phyloP scores from a whole-genome alignment of 2,329 filamentous ascomycete genomes.

The Raffaelea ambrosiae region DNA sequence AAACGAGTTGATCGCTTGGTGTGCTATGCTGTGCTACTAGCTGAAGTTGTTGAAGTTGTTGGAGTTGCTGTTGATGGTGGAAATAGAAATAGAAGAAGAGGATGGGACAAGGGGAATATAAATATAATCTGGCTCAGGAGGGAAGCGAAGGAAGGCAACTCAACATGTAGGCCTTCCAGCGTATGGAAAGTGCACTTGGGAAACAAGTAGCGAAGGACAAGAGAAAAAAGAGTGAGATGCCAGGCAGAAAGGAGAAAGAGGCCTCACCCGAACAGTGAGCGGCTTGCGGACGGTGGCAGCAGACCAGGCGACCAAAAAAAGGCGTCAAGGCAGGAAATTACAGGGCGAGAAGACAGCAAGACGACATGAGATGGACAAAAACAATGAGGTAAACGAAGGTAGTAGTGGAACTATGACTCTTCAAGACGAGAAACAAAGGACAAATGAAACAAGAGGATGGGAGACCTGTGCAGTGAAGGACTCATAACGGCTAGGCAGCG shows the following conservation, averaged over 20 bases:
- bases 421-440: constrained; percentile 10
- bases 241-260: too few relatives aligned
- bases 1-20: too few relatives aligned
- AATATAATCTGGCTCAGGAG: constrained; percentile 7
- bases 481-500: constrained; percentile 15
- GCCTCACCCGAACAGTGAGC: too few relatives aligned
- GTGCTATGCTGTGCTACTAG: too few relatives aligned
- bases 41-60: constrained; percentile 1
- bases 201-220: too few relatives aligned
- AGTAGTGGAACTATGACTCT: constrained; percentile 10
- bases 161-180: too few relatives aligned
- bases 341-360: too few relatives aligned
- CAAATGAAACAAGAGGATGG: constrained; percentile 18
- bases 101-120: constrained; percentile 4
- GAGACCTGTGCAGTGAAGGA: constrained; percentile 16
- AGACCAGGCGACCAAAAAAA: background rate
- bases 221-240: too few relatives aligned
- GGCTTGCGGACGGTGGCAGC: background rate
- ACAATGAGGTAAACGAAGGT: constrained; percentile 7
- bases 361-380: too few relatives aligned
- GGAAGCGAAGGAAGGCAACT: background rate
- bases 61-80: background rate
- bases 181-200: too few relatives aligned
- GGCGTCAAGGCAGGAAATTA: background rate
- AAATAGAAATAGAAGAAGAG: background rate